Base-by-base conservation (phyloP, 257 asterid genomes). In the Echites panduratus region DNA sequence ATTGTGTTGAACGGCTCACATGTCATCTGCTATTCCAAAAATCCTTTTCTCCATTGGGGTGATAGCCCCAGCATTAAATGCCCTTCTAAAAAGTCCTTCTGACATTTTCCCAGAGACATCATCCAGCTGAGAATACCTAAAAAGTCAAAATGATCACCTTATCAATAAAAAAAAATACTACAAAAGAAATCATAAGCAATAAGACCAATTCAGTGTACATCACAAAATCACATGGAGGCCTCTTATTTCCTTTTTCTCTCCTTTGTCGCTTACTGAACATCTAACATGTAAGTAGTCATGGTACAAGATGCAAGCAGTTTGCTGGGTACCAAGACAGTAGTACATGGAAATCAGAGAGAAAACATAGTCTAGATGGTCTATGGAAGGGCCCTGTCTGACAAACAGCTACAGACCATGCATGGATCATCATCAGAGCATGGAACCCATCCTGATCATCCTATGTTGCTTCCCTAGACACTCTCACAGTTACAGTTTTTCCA, bases 11-110 rank as follows among this genome's bases (percentile, higher is more conserved):
- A 67, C 40, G 22, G 59, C 64, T 56, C 83, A 90, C 98, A 93
- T 91, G 88, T 93, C 98, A 87, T 93, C 98, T 63, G 98, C 97
- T 63, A 93, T 86, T 80, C 96, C 98, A 79, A 89, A 93, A 66
- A 87, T 87, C 70, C 96, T 84, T 83, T 86, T 93, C 75, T 93
- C 96, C 87, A 93, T 57, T 49, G 90, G 85, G 82, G 85, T 82
- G 81, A 76, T 84, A 76, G 94, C 98, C 71, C 96, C 98, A 57
- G 96, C 92, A 70, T 82, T 80, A 63, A 84, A 72, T 74, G 97
- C 98, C 72, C 98, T 87, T 84, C 91, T 85, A 97, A 96, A 93
- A 58, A 93, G 89, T 76, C 93, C 98, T 72, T 82, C 88, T 7
- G 97, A 84, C 69, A 87, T 81, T 56, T 76, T 61, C 63, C 72